phyloP scores from a whole-genome alignment of 768 basidiomycete genomes.

The Termitomyces sp. region DNA sequence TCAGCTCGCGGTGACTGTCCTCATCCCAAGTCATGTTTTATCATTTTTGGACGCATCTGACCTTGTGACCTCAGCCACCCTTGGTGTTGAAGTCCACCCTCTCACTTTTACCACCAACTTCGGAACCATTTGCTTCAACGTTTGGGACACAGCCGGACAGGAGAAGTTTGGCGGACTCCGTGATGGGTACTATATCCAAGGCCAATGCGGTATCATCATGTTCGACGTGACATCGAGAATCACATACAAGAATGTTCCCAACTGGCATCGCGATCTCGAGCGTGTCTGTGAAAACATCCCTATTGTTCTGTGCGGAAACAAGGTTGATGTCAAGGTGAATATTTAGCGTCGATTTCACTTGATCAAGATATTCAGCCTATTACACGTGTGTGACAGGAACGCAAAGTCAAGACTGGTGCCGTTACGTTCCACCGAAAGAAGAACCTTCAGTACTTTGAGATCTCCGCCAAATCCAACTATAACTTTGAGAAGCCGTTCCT shows the following conservation, averaged over 20 bases:
- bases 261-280: conserved; percentile 99
- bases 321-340: conserved; percentile 96
- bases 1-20: conserved; percentile 10
- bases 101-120: conserved; percentile 96
- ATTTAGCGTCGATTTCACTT: conserved; percentile 1
- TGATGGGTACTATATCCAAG: conserved; percentile 95
- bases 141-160: conserved; percentile 99
- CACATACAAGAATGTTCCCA: conserved; percentile 99
- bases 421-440: conserved; percentile 99
- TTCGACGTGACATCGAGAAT: conserved; percentile 99
- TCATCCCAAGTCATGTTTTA: conserved; percentile 11
- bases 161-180: conserved; percentile 99
- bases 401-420: conserved; percentile 97
- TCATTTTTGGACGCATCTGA: conserved; percentile 10
- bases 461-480: conserved; percentile 99
- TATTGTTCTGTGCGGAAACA: conserved; percentile 99
- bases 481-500: conserved; percentile 99
- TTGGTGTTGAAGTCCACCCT: conserved; percentile 99
- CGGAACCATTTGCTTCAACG: conserved; percentile 98
- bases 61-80: conserved; percentile 62
- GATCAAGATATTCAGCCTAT: conserved; percentile 3
- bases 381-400: conserved; percentile 58
- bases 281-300: conserved; percentile 99
- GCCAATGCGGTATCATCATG: conserved; percentile 99
- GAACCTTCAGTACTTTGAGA: conserved; percentile 99